Evolutionary conservation across 2,329 filamentous ascomycete species (phyloP).

Genomic region (Sclerotinia minor): DNA sequence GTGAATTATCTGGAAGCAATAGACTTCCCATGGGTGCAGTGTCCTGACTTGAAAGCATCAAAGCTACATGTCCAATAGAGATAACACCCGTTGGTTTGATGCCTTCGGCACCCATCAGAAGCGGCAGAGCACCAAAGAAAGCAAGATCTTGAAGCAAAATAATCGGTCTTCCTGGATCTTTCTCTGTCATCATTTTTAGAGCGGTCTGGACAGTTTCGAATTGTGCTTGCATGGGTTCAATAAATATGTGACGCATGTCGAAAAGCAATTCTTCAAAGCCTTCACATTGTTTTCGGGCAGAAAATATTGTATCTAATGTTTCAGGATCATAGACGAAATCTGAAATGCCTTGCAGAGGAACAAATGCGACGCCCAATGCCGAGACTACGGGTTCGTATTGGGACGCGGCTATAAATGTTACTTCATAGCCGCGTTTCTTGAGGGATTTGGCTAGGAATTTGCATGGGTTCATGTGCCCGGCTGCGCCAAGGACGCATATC

Average conservation of each 20-base stretch:
- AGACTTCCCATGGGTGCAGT: constrained; percentile 44
- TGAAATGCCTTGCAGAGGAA: constrained; percentile 35
- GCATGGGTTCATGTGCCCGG: constrained; percentile 29
- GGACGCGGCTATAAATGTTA: constrained; percentile 46
- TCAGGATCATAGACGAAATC: constrained; percentile 28
- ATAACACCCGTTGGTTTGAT: constrained; percentile 44
- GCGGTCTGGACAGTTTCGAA: background rate
- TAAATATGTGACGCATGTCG: background rate
- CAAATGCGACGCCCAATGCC: constrained; percentile 44
- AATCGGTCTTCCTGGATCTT: constrained; percentile 3
- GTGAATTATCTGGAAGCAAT: constrained; percentile 43
- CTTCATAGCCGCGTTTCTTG: constrained; percentile 44
- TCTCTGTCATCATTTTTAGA: constrained; percentile 9
- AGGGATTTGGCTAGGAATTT: constrained; percentile 27
- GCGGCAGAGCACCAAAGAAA: background rate
- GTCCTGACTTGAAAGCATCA: constrained; percentile 43
- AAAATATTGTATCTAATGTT: background rate
- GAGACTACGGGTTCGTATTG: constrained; percentile 43
- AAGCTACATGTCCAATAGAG: constrained; percentile 44
- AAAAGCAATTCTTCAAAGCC: background rate
- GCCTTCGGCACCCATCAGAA: constrained; percentile 44
- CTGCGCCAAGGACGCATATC: constrained; percentile 17
- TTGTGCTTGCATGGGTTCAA: background rate
- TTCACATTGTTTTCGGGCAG: background rate
- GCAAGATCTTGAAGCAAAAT: background rate